Conservation (phyloP, 805 yeast genomes). For the Metschnikowia matae region DNA sequence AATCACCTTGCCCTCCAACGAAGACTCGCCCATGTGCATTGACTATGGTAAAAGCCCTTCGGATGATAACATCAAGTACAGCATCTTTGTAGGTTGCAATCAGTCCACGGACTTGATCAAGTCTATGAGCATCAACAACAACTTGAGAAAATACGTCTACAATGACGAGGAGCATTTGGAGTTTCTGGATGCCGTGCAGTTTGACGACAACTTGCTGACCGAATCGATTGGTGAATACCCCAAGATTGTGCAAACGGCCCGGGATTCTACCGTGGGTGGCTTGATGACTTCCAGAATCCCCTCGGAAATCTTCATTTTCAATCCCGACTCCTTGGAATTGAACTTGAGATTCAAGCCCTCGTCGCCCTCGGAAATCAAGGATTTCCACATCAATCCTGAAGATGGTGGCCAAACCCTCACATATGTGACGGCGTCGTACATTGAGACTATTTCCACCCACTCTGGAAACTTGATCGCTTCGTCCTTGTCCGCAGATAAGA, state of each 20-base stretch:
- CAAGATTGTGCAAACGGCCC: slow-evolving; percentile 55
- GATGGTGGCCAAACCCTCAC: slow-evolving; percentile 59
- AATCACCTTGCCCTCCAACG: slow-evolving; percentile 53
- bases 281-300: slow-evolving; percentile 67
- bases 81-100: slow-evolving; percentile 73
- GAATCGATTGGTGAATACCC: slow-evolving; percentile 51
- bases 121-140: slow-evolving; percentile 60
- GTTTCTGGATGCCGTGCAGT: slow-evolving; percentile 57
- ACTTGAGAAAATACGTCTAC: slow-evolving; percentile 62
- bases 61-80: slow-evolving; percentile 29
- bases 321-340: slow-evolving; percentile 50
- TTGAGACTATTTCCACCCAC: slow-evolving; percentile 49
- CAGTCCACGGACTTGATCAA: slow-evolving; percentile 55
- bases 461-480: slow-evolving; percentile 39
- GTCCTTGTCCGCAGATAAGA: slow-evolving; percentile 18
- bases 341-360: slow-evolving; percentile 50
- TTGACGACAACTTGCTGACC: slow-evolving; percentile 40
- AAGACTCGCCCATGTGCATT: slow-evolving; percentile 86
- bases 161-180: slow-evolving; percentile 56
- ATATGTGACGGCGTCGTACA: slow-evolving; percentile 52
- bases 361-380: slow-evolving; percentile 52
- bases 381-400: slow-evolving; percentile 57
- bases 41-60: slow-evolving; percentile 37
- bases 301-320: slow-evolving; percentile 57
- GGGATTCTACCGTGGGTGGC: slow-evolving; percentile 60